phyloP scores from a whole-genome alignment of 257 asterid species.

The Ophiorrhiza pumila region DNA sequence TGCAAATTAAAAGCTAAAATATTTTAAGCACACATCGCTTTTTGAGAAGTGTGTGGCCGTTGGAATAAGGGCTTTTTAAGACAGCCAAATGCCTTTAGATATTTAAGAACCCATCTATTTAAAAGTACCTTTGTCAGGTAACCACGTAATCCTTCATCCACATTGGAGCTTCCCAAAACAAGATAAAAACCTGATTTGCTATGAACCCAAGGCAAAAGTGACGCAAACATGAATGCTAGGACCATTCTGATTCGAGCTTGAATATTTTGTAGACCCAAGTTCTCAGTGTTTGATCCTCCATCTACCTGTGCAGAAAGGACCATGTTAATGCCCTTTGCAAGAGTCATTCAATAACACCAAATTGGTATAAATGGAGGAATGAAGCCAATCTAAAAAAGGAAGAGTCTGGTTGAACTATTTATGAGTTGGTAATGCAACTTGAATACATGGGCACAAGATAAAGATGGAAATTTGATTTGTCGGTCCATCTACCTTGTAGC shows the following conservation, averaged over 20 bases:
- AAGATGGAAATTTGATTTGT: not conserved
- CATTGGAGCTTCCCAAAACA: slow-evolving; percentile 96
- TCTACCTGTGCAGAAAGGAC: slow-evolving; percentile 57
- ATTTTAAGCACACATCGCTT: not conserved
- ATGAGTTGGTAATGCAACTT: not conserved
- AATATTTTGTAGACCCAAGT: slow-evolving; percentile 78
- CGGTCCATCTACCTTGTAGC: slow-evolving; percentile 58
- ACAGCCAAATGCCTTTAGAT: not conserved
- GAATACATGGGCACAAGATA: not conserved
- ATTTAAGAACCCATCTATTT: not conserved
- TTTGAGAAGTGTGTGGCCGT: not conserved
- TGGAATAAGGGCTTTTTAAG: not conserved
- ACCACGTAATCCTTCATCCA: slow-evolving; percentile 92
- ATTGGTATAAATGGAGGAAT: not conserved
- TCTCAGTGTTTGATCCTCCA: slow-evolving; percentile 87
- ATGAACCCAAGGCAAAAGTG: slow-evolving; percentile 97
- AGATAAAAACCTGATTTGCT: slow-evolving; percentile 89
- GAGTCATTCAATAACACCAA: not conserved
- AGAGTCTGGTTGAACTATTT: not conserved
- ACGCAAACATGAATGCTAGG: slow-evolving; percentile 90
- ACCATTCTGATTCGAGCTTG: slow-evolving; percentile 96
- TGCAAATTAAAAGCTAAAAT: not conserved
- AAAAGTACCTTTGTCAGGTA: slow-evolving; percentile 75
- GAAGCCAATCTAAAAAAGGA: not conserved
- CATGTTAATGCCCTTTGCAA: slow-evolving; percentile 8